Base-by-base conservation (phyloP, 2,329 filamentous ascomycete genomes). In the Apiospora marii region DNA sequence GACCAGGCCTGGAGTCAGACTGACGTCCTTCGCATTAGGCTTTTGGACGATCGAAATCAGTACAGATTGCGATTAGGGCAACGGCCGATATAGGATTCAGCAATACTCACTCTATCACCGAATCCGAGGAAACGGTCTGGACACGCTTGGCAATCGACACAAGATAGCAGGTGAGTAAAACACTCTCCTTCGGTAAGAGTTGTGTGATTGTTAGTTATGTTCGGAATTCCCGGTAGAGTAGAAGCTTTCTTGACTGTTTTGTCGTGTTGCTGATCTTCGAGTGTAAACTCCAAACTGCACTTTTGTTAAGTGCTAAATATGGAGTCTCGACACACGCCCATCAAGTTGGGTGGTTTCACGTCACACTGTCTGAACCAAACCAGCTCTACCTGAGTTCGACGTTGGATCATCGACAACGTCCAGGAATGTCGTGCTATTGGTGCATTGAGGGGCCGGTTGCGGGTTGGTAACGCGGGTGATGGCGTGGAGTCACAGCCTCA, bases 1-100 rank as follows among this genome's bases (percentile, higher is more conserved):
- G 41, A 64, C 8, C 58, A 64, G 14, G 58, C 34, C 22, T 13
- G 58, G 19, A 22, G 10, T 64, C 58, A 41, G 58, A 41, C 30
- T 64, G 58, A 64, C 58, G 58, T 41, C n/a, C 10, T 64, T 30
- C 58, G n/a, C 58, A 64, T 64, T 19, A 6, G 34, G 41, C n/a
- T 37, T 34, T 64, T 19, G 19, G 58, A 64, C 34, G 58, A n/a
- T 64, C n/a, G 49, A 51, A 24, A 51, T 24, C 49, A 27, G 4
- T 14, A 22, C 19, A 41, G 3, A 41, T 2, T 41, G 10, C 13
- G 19, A 64, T 41, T 41, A 58, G 2, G 6, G 10, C 16, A 16
- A 10, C n/a, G n/a, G 24, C 49, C 3, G n/a, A 27, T 24, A 14
- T 24, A 51, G 49, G 49, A 13, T 4, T n/a, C 49, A 19, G 10